Percentiles rank a stretch among this genome's conserved stretches.
These are phyloP conservation scores for Solanum dulcamara DNA, from an alignment of 257 asterid genomes.

Conservation along the genomic window DNA sequence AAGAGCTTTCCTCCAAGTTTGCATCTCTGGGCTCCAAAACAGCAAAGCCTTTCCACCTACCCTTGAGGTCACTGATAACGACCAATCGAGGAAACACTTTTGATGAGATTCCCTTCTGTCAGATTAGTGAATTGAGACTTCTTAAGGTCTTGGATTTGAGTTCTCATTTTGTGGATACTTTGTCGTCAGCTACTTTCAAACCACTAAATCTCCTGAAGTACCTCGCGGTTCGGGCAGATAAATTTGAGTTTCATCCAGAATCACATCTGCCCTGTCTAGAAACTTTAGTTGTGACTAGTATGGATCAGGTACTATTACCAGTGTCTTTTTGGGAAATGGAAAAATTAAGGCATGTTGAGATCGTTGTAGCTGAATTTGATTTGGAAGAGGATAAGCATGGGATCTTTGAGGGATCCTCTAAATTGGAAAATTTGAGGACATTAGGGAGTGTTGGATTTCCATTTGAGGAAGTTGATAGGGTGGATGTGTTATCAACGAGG, in stretches of 20 bases:
- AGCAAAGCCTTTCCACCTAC: neutral
- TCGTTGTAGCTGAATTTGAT: neutral
- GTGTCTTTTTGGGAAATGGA: neutral
- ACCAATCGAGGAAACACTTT: neutral
- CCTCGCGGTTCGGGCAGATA: neutral
- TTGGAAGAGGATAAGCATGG: neutral
- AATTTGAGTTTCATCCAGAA: neutral
- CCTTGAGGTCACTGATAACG: neutral
- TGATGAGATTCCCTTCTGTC: neutral
- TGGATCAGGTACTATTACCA: neutral
- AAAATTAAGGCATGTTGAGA: neutral
- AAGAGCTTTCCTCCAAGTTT: too few species aligned
- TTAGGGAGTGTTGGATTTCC: neutral
- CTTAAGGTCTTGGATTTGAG: neutral
- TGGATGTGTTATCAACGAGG: neutral
- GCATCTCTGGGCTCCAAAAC: neutral
- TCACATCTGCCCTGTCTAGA: neutral
- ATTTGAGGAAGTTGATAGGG: neutral
- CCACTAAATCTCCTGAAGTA: neutral
- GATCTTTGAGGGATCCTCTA: neutral
- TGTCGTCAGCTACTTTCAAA: neutral
- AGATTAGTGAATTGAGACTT: neutral
- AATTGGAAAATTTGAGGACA: neutral
- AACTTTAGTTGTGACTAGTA: neutral
- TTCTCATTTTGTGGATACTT: neutral